Percentiles rank a stretch among this genome's conserved stretches.
Evolutionary conservation across 805 yeast species (phyloP).

Genomic region (Danielia reshetovae): DNA sequence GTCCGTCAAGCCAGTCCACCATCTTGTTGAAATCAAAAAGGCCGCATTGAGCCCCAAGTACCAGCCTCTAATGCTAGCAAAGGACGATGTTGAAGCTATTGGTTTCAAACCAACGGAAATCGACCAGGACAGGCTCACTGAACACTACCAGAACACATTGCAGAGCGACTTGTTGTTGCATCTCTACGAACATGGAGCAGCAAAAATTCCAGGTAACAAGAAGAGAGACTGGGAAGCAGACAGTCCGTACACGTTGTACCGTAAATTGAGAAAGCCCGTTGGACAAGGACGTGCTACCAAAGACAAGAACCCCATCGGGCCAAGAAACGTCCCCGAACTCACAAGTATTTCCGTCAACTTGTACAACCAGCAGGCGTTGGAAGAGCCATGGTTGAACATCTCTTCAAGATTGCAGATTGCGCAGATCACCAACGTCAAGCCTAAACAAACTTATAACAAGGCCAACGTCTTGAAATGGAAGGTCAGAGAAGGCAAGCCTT

Average conservation of each 20-base stretch:
- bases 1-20: constrained; percentile 89
- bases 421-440: constrained; percentile 91
- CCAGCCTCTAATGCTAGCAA: constrained; percentile 60
- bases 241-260: constrained; percentile 84
- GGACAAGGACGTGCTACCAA: constrained; percentile 75
- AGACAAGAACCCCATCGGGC: constrained; percentile 63
- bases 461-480: constrained; percentile 83
- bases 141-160: constrained; percentile 71
- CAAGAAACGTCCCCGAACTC: constrained; percentile 69
- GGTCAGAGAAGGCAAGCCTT: constrained; percentile 78
- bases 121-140: constrained; percentile 75
- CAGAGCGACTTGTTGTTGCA: constrained; percentile 75
- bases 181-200: constrained; percentile 65
- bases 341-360: constrained; percentile 69
- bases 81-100: constrained; percentile 76
- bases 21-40: constrained; percentile 73
- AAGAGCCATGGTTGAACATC: constrained; percentile 66
- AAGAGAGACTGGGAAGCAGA: constrained; percentile 81
- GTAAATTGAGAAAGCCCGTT: constrained; percentile 70
- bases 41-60: constrained; percentile 69
- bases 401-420: constrained; percentile 78
- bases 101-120: constrained; percentile 70
- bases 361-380: constrained; percentile 68
- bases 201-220: constrained; percentile 58
- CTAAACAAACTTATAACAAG: constrained; percentile 67